Evolutionary conservation across 2,329 filamentous ascomycete genomes (phyloP).

Genomic region (Pleochaeta shiraiana): DNA sequence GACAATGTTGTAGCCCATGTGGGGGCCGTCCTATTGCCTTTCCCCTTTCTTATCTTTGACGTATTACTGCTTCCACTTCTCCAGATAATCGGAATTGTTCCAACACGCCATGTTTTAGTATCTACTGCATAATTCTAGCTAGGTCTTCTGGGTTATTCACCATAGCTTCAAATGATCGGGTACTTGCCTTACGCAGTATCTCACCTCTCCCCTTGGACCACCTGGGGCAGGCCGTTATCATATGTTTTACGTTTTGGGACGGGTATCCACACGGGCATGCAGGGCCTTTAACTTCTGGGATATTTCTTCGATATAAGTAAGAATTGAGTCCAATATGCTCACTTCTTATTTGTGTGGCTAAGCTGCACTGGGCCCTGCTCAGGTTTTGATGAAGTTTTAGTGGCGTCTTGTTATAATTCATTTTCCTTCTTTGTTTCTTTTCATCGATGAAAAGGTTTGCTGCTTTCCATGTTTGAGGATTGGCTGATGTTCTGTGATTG

Average conservation of each 20-base stretch:
- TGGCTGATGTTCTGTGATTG: background rate
- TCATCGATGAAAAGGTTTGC: background rate
- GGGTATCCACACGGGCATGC: conserved; percentile 3
- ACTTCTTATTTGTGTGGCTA: background rate
- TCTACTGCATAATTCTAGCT: no score
- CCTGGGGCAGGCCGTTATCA: background rate
- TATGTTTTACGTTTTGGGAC: background rate
- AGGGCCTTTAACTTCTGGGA: background rate
- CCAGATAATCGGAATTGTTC: background rate
- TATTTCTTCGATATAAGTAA: background rate
- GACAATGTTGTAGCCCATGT: no score
- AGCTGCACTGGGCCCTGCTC: background rate
- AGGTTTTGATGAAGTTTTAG: background rate
- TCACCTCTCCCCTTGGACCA: background rate
- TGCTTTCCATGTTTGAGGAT: background rate
- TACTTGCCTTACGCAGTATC: background rate
- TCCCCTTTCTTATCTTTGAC: no score
- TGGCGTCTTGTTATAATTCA: background rate
- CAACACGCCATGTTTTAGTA: background rate
- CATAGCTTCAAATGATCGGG: no score
- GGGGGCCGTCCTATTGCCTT: no score
- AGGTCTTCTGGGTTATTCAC: no score
- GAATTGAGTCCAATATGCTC: background rate
- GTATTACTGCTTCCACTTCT: no score
- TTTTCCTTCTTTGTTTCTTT: background rate